A percentile compares a stretch with the other conserved stretches of the same genome.
These are phyloP conservation scores for Fusarium sp. DNA, from an alignment of 2,329 filamentous ascomycete genomes.

Conservation along the genomic window DNA sequence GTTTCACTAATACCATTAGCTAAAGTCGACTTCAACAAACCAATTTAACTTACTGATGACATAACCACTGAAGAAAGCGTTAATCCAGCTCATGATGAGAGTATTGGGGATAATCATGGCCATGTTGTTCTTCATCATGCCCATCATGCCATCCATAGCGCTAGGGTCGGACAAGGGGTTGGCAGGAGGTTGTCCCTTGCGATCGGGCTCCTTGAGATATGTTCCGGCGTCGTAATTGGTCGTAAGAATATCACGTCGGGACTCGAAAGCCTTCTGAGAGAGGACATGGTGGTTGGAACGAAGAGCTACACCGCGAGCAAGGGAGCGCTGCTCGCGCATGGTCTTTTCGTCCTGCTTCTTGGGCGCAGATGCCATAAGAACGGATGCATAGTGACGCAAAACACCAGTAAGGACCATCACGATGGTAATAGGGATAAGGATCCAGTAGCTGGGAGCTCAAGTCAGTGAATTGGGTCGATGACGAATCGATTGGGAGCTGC, in stretches of 20 bases:
- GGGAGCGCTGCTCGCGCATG: slow-evolving; percentile 86
- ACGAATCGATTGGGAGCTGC: slow-evolving; percentile 30
- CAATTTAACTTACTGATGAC: slow-evolving; percentile 80
- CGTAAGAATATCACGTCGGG: slow-evolving; percentile 83
- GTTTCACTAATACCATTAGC: slow-evolving; percentile 74
- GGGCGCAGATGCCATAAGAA: slow-evolving; percentile 86
- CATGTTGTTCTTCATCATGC: slow-evolving; percentile 99
- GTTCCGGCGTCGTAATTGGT: slow-evolving; percentile 85
- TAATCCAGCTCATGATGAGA: slow-evolving; percentile 99
- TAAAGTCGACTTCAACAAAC: not conserved
- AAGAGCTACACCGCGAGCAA: slow-evolving; percentile 85
- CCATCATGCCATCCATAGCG: slow-evolving; percentile 99
- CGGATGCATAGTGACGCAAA: slow-evolving; percentile 93
- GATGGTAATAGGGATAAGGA: slow-evolving; percentile 94
- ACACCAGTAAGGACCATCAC: slow-evolving; percentile 98
- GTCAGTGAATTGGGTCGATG: slow-evolving; percentile 30
- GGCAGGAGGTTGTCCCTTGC: slow-evolving; percentile 84
- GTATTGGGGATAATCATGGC: slow-evolving; percentile 99
- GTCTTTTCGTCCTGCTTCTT: slow-evolving; percentile 82
- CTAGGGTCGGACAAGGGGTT: slow-evolving; percentile 97
- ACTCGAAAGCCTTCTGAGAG: slow-evolving; percentile 79
- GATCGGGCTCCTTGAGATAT: slow-evolving; percentile 90
- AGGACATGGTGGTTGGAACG: slow-evolving; percentile 85
- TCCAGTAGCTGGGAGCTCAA: slow-evolving; percentile 84
- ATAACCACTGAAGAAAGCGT: slow-evolving; percentile 98